Base-by-base conservation (phyloP, 495 filamentous ascomycete species). In the Penicillium taxi region DNA sequence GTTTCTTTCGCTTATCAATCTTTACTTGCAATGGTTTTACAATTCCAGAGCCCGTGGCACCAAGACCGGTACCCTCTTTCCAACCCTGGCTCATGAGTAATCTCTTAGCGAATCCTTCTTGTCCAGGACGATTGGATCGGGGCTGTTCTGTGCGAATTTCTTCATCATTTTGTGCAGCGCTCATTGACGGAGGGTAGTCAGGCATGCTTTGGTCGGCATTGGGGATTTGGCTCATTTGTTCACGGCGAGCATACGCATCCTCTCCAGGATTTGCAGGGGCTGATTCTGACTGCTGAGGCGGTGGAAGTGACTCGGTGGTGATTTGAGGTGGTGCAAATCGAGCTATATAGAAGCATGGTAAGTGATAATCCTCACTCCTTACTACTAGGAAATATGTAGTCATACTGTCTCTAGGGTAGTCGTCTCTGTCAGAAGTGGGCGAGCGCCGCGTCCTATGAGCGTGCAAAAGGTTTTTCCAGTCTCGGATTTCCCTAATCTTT, bases 21-120 rank as follows among this genome's bases (percentile, higher is more conserved):
- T 94, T 75, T 9, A 90, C 86, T 32, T 78, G 77, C 18, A 96
- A 61, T 3, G 89, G 83, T 11, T 84, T 80, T 21, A 82, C 72
- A 45, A 96, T 95, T 31, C 91, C 91, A 20, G 78, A 74, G 8
- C 73, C 74, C 32, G 76, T 73, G 2, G 85, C 86, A 42, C 91
- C 91, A 9, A 98, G 73, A 2, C 91, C 91, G 28, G 79, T 72
- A 14, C 93, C 93, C 44, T 85, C 81, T 8, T 75, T 82, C 86
- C 89, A 95, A 34, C 93, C 93, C 56, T 91, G 87, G 48, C 95
- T 96, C 19, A 78, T 73, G 73, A 98, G 82, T 20, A 94, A 72
- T 16, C 87, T 81, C 38, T 84, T 71, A 2, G 88, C 91, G 50
- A 94, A 95, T 40, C 79, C 81, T 48, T 80, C 73, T 59, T 95